These are phyloP conservation scores for Colletotrichum sp. DNA, from an alignment of 2,329 filamentous ascomycete species.

Conservation along the genomic window DNA sequence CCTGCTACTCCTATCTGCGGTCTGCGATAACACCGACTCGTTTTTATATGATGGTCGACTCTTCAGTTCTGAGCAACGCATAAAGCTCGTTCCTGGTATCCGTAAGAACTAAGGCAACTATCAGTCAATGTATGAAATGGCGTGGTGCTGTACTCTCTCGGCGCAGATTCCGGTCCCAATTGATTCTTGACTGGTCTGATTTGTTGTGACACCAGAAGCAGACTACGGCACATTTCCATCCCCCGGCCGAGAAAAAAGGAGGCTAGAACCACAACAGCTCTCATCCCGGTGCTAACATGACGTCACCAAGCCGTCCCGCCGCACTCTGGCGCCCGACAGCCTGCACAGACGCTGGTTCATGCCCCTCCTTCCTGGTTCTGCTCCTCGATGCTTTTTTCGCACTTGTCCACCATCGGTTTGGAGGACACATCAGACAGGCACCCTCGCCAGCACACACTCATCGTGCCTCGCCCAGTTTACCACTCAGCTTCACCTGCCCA, in stretches of 20 bases:
- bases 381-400: too few relatives aligned
- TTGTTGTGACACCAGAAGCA: not conserved
- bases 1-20: not conserved
- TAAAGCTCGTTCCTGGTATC: not conserved
- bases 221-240: not conserved
- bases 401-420: too few relatives aligned
- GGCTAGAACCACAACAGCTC: conserved; percentile 13
- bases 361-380: not conserved
- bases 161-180: not conserved
- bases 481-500: too few relatives aligned
- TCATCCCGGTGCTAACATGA: not conserved
- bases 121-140: not conserved
- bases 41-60: too few relatives aligned
- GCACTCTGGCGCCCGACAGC: not conserved
- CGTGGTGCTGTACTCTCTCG: not conserved
- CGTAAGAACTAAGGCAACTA: not conserved
- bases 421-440: too few relatives aligned
- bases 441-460: too few relatives aligned
- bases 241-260: not conserved
- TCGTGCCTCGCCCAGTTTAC: too few relatives aligned
- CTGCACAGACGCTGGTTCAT: conserved; percentile 13
- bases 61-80: not conserved
- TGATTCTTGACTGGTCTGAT: not conserved
- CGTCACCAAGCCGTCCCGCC: not conserved
- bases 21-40: too few relatives aligned